phyloP scores from a whole-genome alignment of 192 early-diverging fungal genomes.

The Podila horticola region DNA sequence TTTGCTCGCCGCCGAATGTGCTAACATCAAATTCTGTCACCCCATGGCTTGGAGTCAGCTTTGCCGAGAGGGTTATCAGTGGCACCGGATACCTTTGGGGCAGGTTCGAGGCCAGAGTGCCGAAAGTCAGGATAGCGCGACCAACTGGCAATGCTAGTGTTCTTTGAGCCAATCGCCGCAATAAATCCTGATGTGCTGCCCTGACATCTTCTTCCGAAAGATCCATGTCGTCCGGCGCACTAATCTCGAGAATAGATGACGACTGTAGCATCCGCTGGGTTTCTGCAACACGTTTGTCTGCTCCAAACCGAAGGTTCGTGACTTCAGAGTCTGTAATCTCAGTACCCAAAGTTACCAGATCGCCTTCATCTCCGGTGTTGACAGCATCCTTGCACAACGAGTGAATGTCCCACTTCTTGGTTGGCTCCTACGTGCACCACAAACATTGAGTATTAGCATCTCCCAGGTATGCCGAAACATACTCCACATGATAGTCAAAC shows the following conservation, averaged over 20 bases:
- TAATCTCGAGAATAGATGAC: slow-evolving; percentile 36
- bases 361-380: slow-evolving; percentile 42
- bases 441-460: slow-evolving; percentile 25
- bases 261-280: slow-evolving; percentile 62
- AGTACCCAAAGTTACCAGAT: slow-evolving; percentile 25
- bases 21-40: slow-evolving; percentile 62
- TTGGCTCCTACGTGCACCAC: neutral
- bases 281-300: slow-evolving; percentile 64
- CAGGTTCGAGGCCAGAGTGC: slow-evolving; percentile 59
- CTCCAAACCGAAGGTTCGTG: slow-evolving; percentile 62
- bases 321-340: slow-evolving; percentile 61
- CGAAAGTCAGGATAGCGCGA: slow-evolving; percentile 74
- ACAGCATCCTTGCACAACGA: slow-evolving; percentile 20
- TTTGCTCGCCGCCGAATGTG: slow-evolving; percentile 47
- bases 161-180: slow-evolving; percentile 45
- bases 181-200: slow-evolving; percentile 11
- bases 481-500: neutral
- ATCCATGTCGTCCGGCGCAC: slow-evolving; percentile 14
- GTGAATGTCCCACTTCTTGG: slow-evolving; percentile 18
- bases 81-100: slow-evolving; percentile 72
- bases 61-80: slow-evolving; percentile 63
- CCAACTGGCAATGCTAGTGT: slow-evolving; percentile 75
- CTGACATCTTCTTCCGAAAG: slow-evolving; percentile 45
- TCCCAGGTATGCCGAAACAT: neutral
- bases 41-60: slow-evolving; percentile 71